A percentile compares a stretch with the other conserved stretches of the same genome.
Conservation (phyloP, 2,329 filamentous ascomycete species). For the Hawksworthiomyces lignivorus region DNA sequence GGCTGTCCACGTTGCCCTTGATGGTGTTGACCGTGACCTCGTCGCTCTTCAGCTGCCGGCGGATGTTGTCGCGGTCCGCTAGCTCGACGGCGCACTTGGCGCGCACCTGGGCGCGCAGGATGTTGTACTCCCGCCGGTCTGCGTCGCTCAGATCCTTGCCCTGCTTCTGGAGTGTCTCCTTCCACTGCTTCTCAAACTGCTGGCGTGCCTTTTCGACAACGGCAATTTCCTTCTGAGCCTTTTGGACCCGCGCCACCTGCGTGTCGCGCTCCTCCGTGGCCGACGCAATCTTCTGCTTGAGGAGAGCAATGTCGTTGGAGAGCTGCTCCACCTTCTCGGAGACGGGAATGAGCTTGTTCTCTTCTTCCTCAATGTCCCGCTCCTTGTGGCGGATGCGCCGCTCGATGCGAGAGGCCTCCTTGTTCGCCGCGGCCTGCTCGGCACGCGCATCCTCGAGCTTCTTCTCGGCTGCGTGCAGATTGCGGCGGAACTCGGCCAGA, state of each 20-base stretch:
- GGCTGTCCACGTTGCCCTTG: slow-evolving; percentile 77
- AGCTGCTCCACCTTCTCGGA: slow-evolving; percentile 86
- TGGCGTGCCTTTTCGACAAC: slow-evolving; percentile 84
- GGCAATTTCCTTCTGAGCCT: slow-evolving; percentile 71
- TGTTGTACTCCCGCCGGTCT: slow-evolving; percentile 85
- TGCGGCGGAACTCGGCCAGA: slow-evolving; percentile 83
- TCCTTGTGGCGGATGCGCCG: slow-evolving; percentile 79
- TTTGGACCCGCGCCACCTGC: slow-evolving; percentile 60
- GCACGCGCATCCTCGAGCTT: slow-evolving; percentile 73
- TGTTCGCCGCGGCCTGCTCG: slow-evolving; percentile 70
- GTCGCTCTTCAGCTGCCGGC: slow-evolving; percentile 82
- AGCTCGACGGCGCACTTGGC: slow-evolving; percentile 75
- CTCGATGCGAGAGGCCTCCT: slow-evolving; percentile 73
- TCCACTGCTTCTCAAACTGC: slow-evolving; percentile 82
- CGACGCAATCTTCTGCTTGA: slow-evolving; percentile 59
- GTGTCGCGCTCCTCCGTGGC: slow-evolving; percentile 70
- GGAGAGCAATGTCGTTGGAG: slow-evolving; percentile 59
- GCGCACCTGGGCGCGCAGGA: slow-evolving; percentile 75
- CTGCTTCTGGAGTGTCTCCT: slow-evolving; percentile 74
- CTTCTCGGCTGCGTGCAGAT: slow-evolving; percentile 75
- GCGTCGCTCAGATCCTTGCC: slow-evolving; percentile 78
- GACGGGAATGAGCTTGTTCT: slow-evolving; percentile 79
- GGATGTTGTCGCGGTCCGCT: slow-evolving; percentile 75
- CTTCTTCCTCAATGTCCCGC: slow-evolving; percentile 76
- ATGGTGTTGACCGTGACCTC: slow-evolving; percentile 84